Percentiles rank a stretch among this genome's conserved stretches.
phyloP scores from a whole-genome alignment of 2,329 filamentous ascomycete species.

The Talaromyces sp. region DNA sequence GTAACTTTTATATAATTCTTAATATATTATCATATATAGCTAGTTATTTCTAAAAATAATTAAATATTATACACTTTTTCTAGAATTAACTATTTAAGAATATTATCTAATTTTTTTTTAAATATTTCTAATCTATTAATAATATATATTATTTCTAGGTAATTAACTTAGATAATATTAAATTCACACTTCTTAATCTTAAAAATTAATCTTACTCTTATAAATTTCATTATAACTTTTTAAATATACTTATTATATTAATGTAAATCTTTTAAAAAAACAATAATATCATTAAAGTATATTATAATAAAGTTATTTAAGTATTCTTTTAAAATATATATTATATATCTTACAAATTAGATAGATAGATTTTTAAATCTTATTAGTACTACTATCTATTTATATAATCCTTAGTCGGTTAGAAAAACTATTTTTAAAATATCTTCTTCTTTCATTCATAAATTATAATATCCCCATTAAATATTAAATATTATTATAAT shows the following conservation, averaged over 20 bases:
- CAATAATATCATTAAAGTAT: conserved; percentile 2
- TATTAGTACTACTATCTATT: neutral
- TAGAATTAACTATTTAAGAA: too few species aligned
- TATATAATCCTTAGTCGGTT: neutral
- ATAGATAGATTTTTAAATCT: neutral
- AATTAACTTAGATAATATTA: neutral
- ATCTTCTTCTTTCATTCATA: too few species aligned
- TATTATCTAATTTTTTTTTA: too few species aligned
- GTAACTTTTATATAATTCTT: neutral
- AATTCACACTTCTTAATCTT: neutral
- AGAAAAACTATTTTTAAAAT: neutral
- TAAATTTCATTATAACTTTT: neutral
- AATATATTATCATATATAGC: too few species aligned
- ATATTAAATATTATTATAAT: too few species aligned
- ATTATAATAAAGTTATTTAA: neutral
- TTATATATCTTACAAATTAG: neutral
- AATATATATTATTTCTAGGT: neutral
- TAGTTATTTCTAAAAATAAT: too few species aligned
- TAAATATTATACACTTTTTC: too few species aligned
- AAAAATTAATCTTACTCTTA: neutral
- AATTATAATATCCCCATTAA: too few species aligned
- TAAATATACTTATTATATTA: neutral
- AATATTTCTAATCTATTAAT: neutral
- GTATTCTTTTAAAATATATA: neutral
- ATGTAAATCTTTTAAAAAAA: neutral